These are phyloP conservation scores for Eimeria maxima DNA, from an alignment of 169 alveolate genomes.

Conservation along the genomic window DNA sequence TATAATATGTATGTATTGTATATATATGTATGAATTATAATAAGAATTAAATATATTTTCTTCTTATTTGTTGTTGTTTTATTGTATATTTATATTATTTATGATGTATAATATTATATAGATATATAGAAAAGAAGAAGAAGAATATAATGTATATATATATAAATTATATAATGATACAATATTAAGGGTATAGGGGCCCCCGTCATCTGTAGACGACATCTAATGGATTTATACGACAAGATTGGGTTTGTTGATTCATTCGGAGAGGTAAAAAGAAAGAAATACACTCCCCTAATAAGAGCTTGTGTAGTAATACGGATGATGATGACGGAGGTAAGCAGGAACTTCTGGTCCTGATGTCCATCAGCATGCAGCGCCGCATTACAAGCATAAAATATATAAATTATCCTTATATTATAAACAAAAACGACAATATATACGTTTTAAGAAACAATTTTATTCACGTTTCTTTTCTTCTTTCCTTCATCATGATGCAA, in stretches of 20 bases:
- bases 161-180: too few species aligned
- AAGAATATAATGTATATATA: too few species aligned
- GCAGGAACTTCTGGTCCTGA: not conserved
- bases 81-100: too few species aligned
- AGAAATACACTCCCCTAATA: not conserved
- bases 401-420: not conserved
- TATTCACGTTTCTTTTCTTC: not conserved
- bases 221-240: constrained; percentile 26
- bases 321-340: not conserved
- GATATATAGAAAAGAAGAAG: not conserved
- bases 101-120: not conserved
- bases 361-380: constrained; percentile 61
- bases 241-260: not conserved
- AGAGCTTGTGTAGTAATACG: too few species aligned
- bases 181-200: not conserved
- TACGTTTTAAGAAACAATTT: not conserved
- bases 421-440: constrained; percentile 50
- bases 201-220: constrained; percentile 64
- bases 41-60: too few species aligned
- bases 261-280: not conserved
- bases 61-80: too few species aligned
- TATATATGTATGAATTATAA: too few species aligned
- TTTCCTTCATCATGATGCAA: not conserved
- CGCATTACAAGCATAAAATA: not conserved
- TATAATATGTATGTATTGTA: too few species aligned